Conservation (phyloP, 2,329 filamentous ascomycete genomes). For the Phyllosticta paracitricarpa region DNA sequence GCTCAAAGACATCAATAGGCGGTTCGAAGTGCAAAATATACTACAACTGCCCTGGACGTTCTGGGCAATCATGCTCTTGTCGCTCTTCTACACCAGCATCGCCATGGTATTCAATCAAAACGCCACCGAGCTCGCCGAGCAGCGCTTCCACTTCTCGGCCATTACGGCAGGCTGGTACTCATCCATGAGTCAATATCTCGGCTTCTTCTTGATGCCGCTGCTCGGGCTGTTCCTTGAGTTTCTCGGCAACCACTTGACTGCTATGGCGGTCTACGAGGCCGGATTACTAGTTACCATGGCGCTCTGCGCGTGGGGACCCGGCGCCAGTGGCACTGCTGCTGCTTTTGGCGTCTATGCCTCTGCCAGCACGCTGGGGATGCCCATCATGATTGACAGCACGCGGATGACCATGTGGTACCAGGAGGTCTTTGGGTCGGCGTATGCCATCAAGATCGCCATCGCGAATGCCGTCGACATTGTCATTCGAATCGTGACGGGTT, state of each 20-base stretch:
- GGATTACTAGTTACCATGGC: conserved; percentile 46
- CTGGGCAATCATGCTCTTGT: conserved; percentile 47
- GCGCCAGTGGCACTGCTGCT: conserved; percentile 44
- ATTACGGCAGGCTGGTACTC: conserved; percentile 53
- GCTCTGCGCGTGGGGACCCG: conserved; percentile 43
- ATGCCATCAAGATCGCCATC: conserved; percentile 50
- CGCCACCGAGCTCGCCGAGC: conserved; percentile 51
- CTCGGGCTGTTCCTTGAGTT: conserved; percentile 49
- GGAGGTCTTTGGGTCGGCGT: conserved; percentile 50
- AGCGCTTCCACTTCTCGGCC: conserved; percentile 45
- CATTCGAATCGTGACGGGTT: conserved; percentile 46
- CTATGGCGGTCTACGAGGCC: conserved; percentile 37
- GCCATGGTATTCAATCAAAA: conserved; percentile 47
- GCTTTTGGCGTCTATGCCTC: conserved; percentile 52
- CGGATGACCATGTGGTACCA: conserved; percentile 52
- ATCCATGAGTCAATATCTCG: conserved; percentile 44
- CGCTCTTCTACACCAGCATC: conserved; percentile 49
- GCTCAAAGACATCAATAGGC: conserved; percentile 38
- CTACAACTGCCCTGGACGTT: conserved; percentile 50
- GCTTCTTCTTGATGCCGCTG: conserved; percentile 49
- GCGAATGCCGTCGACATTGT: conserved; percentile 56
- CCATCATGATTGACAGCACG: conserved; percentile 50
- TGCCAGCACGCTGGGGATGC: conserved; percentile 45
- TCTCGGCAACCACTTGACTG: conserved; percentile 42
- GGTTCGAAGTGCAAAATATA: conserved; percentile 45